Conservation (phyloP, 2,329 filamentous ascomycete species). For the Ceratocystis eucalypticola region DNA sequence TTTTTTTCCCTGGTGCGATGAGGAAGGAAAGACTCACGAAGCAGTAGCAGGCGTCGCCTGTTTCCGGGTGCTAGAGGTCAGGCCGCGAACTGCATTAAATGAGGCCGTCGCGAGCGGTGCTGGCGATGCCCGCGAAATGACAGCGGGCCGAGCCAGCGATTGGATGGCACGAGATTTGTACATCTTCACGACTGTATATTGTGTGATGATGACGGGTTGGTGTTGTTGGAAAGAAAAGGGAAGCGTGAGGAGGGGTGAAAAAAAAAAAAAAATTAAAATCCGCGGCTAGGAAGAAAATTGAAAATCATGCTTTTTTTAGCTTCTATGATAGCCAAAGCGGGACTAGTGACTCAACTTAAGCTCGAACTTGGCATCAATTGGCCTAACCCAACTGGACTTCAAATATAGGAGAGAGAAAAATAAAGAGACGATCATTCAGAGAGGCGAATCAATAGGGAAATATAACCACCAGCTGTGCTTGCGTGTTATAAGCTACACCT, state of each 20-base stretch:
- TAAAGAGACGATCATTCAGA: too few species aligned
- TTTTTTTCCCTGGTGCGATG: not conserved
- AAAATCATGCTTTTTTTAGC: too few species aligned
- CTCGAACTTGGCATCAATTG: too few species aligned
- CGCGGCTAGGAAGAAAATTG: too few species aligned
- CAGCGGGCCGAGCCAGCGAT: slow-evolving; percentile 15
- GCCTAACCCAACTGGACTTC: too few species aligned
- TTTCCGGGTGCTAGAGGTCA: slow-evolving; percentile 19
- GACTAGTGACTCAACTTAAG: too few species aligned
- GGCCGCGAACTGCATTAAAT: slow-evolving; percentile 14
- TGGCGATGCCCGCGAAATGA: slow-evolving; percentile 16
- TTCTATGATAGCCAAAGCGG: too few species aligned
- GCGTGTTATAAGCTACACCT: too few species aligned
- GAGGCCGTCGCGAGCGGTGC: slow-evolving; percentile 18
- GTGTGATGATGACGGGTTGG: not conserved
- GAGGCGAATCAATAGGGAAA: too few species aligned
- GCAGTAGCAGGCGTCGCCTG: slow-evolving; percentile 20
- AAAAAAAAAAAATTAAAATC: not conserved
- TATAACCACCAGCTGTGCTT: too few species aligned
- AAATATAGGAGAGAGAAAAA: too few species aligned
- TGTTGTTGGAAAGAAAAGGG: not conserved
- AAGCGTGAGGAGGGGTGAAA: not conserved
- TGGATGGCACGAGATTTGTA: slow-evolving; percentile 19
- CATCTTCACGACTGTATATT: slow-evolving; percentile 2
- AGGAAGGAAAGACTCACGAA: slow-evolving; percentile 14